A percentile compares a stretch with the other conserved stretches of the same genome.
Evolutionary conservation across 306 rosid genomes (phyloP).

Genomic region (Cucumis sativus): Cucumber_9930_V3 NC_026661.2:7873001-7873500

Average conservation of each 20-base stretch:
- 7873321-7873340: constrained; percentile 10
- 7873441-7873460: constrained; percentile 11
- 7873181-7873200: constrained; percentile 12
- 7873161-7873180: constrained; percentile 19
- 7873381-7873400: constrained; percentile 19
- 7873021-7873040: not conserved
- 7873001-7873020: not conserved
- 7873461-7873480: constrained; percentile 14
- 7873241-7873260: constrained; percentile 14
- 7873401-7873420: constrained; percentile 8
- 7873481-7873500: not conserved
- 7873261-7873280: constrained; percentile 14
- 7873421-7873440: constrained; percentile 14
- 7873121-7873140: constrained; percentile 4
- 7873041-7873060: not conserved
- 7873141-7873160: constrained; percentile 2
- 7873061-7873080: constrained; percentile 7
- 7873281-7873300: constrained; percentile 11
- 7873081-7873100: constrained; percentile 14
- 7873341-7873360: constrained; percentile 11
- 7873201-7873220: constrained; percentile 19
- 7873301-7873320: constrained; percentile 12
- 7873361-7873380: constrained; percentile 10
- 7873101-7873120: constrained; percentile 10
- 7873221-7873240: constrained; percentile 24